These are phyloP conservation scores for Aspergillus sp. DNA, from an alignment of 2,329 filamentous ascomycete genomes.

Conservation along the genomic window DNA sequence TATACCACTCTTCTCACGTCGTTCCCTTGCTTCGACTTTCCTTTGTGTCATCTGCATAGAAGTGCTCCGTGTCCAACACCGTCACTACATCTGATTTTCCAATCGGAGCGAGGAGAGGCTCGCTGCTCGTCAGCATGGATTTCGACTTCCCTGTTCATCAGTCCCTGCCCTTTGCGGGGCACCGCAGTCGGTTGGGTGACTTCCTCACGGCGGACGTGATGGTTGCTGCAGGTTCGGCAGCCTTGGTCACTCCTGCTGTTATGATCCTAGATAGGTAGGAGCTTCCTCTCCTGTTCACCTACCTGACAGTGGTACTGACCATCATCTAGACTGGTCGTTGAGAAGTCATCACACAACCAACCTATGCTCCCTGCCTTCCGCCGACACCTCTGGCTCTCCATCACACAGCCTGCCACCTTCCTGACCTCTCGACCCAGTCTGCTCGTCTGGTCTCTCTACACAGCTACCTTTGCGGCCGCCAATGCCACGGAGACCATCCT, in stretches of 20 bases:
- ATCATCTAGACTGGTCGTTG: conserved; percentile 26
- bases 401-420: conserved; percentile 42
- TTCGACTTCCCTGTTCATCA: conserved; percentile 28
- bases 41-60: conserved; percentile 8
- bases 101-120: background rate
- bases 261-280: conserved; percentile 43
- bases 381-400: conserved; percentile 20
- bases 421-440: conserved; percentile 40
- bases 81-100: background rate
- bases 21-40: conserved; percentile 7
- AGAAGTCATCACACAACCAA: conserved; percentile 28
- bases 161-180: conserved; percentile 28
- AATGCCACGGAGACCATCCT: conserved; percentile 76
- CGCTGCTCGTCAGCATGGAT: conserved; percentile 22
- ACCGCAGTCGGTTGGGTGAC: conserved; percentile 38
- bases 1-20: background rate
- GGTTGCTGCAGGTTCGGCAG: conserved; percentile 43
- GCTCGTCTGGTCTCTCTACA: conserved; percentile 63
- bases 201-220: conserved; percentile 63
- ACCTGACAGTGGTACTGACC: conserved; percentile 31
- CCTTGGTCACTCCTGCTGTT: conserved; percentile 29
- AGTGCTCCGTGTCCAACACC: background rate
- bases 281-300: background rate
- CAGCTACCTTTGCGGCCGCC: conserved; percentile 80
- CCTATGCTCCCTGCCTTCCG: conserved; percentile 26